Conservation (phyloP, 2,329 filamentous ascomycete species). For the Catunica adiposa region DNA sequence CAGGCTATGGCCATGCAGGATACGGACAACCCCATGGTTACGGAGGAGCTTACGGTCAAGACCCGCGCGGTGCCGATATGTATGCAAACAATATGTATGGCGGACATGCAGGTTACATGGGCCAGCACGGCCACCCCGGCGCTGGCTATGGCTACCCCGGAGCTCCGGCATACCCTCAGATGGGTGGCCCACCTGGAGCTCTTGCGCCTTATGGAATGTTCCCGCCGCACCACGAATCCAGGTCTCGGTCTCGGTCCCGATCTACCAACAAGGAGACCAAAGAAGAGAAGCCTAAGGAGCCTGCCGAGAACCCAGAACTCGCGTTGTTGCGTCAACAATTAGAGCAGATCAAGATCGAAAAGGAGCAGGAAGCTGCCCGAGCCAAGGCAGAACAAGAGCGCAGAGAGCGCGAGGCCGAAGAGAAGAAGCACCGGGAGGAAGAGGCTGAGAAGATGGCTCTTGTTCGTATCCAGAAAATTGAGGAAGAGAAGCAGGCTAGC, state of each 20-base stretch:
- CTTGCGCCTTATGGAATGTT: slow-evolving; percentile 14
- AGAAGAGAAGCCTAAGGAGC: slow-evolving; percentile 22
- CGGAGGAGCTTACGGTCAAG: slow-evolving; percentile 15
- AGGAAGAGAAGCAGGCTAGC: slow-evolving; percentile 21
- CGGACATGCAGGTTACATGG: neutral
- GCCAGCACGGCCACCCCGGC: slow-evolving; percentile 1
- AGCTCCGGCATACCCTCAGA: slow-evolving; percentile 15
- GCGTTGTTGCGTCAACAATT: slow-evolving; percentile 42
- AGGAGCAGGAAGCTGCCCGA: neutral
- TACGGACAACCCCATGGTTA: slow-evolving; percentile 16
- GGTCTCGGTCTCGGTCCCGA: slow-evolving; percentile 24
- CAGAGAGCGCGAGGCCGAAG: neutral
- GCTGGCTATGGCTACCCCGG: slow-evolving; percentile 18
- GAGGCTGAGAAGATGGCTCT: slow-evolving; percentile 15
- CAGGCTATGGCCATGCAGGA: neutral
- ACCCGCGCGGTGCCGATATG: neutral
- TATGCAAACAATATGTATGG: slow-evolving; percentile 3
- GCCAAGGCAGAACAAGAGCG: neutral
- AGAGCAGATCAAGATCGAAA: slow-evolving; percentile 22
- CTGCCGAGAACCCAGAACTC: slow-evolving; percentile 30
- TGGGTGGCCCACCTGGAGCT: slow-evolving; percentile 3
- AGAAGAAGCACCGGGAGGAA: slow-evolving; percentile 16
- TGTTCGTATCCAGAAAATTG: slow-evolving; percentile 27
- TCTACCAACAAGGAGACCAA: slow-evolving; percentile 10
- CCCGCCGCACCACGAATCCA: slow-evolving; percentile 23